A percentile compares a stretch with the other conserved stretches of the same genome.
Evolutionary conservation across 345 rosid species (phyloP).

Genomic region (Rubroshorea leprosula): DNA sequence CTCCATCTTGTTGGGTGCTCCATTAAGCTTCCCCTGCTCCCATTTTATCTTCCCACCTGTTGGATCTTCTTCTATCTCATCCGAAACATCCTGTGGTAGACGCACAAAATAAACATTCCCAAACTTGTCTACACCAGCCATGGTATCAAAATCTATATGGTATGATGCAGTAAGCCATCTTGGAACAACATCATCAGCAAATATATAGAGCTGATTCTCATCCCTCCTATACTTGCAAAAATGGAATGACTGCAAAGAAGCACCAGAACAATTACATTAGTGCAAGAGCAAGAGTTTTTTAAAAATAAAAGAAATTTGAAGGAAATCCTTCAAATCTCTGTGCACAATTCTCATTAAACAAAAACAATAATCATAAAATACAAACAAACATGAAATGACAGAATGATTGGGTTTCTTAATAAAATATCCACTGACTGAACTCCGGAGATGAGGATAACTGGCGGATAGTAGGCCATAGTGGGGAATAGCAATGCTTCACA

Average conservation of each 20-base stretch:
- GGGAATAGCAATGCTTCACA: too few species aligned
- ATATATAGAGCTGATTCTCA: constrained; percentile 91
- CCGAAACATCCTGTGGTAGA: constrained; percentile 87
- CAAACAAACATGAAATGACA: too few species aligned
- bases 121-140: constrained; percentile 97
- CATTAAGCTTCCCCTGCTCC: constrained; percentile 97
- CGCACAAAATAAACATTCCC: constrained; percentile 87
- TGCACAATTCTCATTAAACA: too few species aligned
- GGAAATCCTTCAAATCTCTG: too few species aligned
- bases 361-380: too few species aligned
- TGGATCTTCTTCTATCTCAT: constrained; percentile 97
- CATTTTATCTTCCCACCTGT: constrained; percentile 97
- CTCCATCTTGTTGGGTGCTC: constrained; percentile 95
- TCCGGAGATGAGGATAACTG: too few species aligned
- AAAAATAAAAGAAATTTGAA: too few species aligned
- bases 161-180: constrained; percentile 95
- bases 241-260: constrained; percentile 78
- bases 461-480: too few species aligned
- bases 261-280: neutral
- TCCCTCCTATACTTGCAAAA: constrained; percentile 98
- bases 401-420: too few species aligned
- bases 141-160: constrained; percentile 87
- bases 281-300: neutral
- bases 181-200: constrained; percentile 92
- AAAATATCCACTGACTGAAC: too few species aligned